Base-by-base conservation (phyloP, 2,329 filamentous ascomycete species). In the Fusarium foetens region DNA sequence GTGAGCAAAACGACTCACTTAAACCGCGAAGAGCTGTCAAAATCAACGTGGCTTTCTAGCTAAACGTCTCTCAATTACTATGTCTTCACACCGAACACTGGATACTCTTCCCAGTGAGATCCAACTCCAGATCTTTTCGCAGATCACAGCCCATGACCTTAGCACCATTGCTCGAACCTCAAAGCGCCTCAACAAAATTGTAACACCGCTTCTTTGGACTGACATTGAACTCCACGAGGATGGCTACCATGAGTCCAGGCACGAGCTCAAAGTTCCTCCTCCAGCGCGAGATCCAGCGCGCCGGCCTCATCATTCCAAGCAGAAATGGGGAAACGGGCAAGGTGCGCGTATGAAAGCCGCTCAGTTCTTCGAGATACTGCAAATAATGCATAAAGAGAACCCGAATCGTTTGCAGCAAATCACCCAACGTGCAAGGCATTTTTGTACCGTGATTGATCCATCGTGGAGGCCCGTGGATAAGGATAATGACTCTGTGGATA, bases 221-320 rank as follows among this genome's bases (percentile, higher is more conserved):
- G 46, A 72, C 6, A 58, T 75, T 43, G 73, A 75, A 23, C 35
- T 71, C 11, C 73, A 75, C 5, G 8, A 46, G 5, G 10, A 21
- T 2, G 63, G 68, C 5, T 72, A 53, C 7, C 73, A 75, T 25
- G 66, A 62, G 16, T 48, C 48, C 17, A 41, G 8, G 0, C 11
- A n/a, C 14, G 43, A 74, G 29, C 6, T 64, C 0, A 59, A 59
- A 2, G 5, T 42, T 0, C 73, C 73, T 9, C 39, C 63, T 4
- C 71, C 73, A 8, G 31, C 58, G 1, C 59, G 52, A 8, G 6
- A 45, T 8, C 48, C 68, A 1, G 23, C 9, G 3, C 21, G 39
- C 14, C 63, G 65, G 4, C 33, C 49, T 5, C 63, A 43, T 17
- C 55, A 39, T 4, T 23, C 36, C 10, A 27, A 33, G 14, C 9